phyloP scores from a whole-genome alignment of 2,329 filamentous ascomycete genomes.

The Plenodomus lindquistii region DNA sequence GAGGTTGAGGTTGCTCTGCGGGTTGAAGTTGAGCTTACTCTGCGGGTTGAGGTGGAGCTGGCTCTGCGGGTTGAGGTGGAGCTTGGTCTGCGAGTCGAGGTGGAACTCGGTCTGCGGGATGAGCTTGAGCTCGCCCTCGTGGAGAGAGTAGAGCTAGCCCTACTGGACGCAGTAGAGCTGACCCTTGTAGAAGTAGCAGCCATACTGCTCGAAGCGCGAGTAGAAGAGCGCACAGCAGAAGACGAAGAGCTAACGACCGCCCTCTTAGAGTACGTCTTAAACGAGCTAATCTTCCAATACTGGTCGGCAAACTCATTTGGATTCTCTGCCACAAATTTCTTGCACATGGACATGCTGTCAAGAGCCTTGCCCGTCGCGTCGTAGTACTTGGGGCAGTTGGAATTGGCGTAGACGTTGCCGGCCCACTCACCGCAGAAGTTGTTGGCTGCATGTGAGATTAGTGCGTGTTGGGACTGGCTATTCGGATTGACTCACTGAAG shows the following conservation, averaged over 20 bases:
- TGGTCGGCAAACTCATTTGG: constrained; percentile 69
- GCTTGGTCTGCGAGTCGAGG: not conserved
- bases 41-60: not conserved
- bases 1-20: too few species aligned
- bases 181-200: constrained; percentile 2
- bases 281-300: constrained; percentile 68
- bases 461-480: too few species aligned
- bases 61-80: not conserved
- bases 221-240: constrained; percentile 2
- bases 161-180: not conserved
- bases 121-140: constrained; percentile 4
- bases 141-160: not conserved
- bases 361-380: constrained; percentile 13
- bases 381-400: constrained; percentile 55
- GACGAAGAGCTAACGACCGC: constrained; percentile 16
- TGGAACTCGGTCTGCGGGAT: not conserved
- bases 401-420: constrained; percentile 65
- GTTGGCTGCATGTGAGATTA: constrained; percentile 53
- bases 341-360: constrained; percentile 54
- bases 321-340: constrained; percentile 70
- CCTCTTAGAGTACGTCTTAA: constrained; percentile 28
- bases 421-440: constrained; percentile 91
- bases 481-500: constrained; percentile 50
- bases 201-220: not conserved
- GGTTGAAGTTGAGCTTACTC: not conserved